Conservation (phyloP, 768 basidiomycete species). For the Tulasnella sp. region DNA sequence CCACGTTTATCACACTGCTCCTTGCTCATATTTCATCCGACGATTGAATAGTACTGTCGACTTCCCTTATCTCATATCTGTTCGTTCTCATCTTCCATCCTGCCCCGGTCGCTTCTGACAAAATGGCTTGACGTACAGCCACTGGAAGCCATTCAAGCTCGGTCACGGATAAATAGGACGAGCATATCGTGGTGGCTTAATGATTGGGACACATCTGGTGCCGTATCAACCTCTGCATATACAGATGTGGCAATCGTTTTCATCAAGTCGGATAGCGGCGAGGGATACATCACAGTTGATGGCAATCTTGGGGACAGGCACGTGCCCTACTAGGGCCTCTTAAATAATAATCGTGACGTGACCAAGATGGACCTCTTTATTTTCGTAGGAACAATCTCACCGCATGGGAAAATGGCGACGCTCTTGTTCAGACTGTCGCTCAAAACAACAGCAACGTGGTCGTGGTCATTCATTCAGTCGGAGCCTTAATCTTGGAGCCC, state of each 20-base stretch:
- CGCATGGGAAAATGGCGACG: constrained; percentile 62
- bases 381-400: constrained; percentile 45
- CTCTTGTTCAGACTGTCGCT: constrained; percentile 51
- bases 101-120: not conserved
- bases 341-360: too few species aligned
- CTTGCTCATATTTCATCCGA: not conserved
- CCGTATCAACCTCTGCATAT: constrained; percentile 36
- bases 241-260: constrained; percentile 69
- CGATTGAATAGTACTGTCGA: constrained; percentile 14
- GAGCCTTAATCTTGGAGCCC: constrained; percentile 24
- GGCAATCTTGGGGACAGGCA: constrained; percentile 57
- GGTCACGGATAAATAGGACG: constrained; percentile 56
- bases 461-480: constrained; percentile 28
- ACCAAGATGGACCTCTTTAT: too few species aligned
- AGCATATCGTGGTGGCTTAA: constrained; percentile 56
- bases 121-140: constrained; percentile 32
- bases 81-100: constrained; percentile 27
- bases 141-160: constrained; percentile 65
- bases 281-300: constrained; percentile 69
- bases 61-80: constrained; percentile 62
- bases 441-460: constrained; percentile 44
- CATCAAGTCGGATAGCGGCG: constrained; percentile 73
- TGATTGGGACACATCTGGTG: constrained; percentile 49
- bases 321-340: constrained; percentile 26
- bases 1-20: not conserved